phyloP scores from a whole-genome alignment of 2,329 filamentous ascomycete genomes.

The Diaporthe destruens region DNA sequence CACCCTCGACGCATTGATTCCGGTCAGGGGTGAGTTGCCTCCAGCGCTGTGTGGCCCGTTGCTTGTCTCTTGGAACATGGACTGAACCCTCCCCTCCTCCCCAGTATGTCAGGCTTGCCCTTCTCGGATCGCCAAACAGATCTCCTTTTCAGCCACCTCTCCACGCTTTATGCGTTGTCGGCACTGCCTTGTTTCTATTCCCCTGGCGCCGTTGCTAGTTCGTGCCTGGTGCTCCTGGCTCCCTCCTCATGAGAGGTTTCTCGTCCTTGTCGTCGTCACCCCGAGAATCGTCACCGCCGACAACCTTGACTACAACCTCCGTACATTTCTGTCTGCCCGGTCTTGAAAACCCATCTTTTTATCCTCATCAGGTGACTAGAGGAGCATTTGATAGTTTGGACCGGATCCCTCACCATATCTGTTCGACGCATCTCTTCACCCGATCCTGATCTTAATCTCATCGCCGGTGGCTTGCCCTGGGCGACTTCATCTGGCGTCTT shows the following conservation, averaged over 20 bases:
- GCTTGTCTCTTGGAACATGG: slow-evolving; percentile 45
- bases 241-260: slow-evolving; percentile 17
- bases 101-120: slow-evolving; percentile 41
- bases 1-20: slow-evolving; percentile 39
- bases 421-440: slow-evolving; percentile 16
- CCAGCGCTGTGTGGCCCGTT: slow-evolving; percentile 42
- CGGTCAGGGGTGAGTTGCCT: slow-evolving; percentile 42
- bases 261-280: slow-evolving; percentile 20
- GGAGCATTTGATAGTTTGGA: neutral
- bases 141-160: slow-evolving; percentile 49
- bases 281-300: neutral
- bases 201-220: slow-evolving; percentile 40
- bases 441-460: slow-evolving; percentile 37
- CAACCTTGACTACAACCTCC: neutral
- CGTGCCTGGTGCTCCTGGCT: slow-evolving; percentile 39
- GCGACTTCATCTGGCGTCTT: slow-evolving; percentile 14
- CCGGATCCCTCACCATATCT: slow-evolving; percentile 1
- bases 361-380: neutral
- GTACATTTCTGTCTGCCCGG: neutral
- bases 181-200: slow-evolving; percentile 48
- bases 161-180: slow-evolving; percentile 49
- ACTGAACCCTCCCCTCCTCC: slow-evolving; percentile 42
- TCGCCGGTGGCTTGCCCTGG: slow-evolving; percentile 31
- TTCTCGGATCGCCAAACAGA: slow-evolving; percentile 48
- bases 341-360: neutral